Conservation (phyloP, 805 yeast species). For the Candida argentea region DNA sequence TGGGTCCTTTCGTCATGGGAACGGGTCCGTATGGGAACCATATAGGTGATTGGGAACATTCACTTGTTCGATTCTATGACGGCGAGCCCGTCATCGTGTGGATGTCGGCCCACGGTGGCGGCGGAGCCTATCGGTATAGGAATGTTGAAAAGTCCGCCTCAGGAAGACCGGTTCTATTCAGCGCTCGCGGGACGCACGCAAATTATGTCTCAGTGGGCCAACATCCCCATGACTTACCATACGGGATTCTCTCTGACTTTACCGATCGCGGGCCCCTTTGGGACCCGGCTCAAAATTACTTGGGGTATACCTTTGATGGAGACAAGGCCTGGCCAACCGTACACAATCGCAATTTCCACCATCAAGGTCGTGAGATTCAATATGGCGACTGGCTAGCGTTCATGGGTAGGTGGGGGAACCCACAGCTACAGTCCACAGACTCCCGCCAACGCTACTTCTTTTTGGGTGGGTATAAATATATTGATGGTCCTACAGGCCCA, state of each 20-base stretch:
- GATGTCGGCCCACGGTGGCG: slow-evolving; percentile 99
- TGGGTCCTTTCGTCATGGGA: slow-evolving; percentile 97
- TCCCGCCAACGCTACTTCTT: slow-evolving; percentile 80
- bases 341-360: slow-evolving; percentile 31
- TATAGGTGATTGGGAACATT: slow-evolving; percentile 97
- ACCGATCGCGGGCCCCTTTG: slow-evolving; percentile 93
- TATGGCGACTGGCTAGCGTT: slow-evolving; percentile 74
- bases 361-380: slow-evolving; percentile 39
- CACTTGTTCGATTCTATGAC: slow-evolving; percentile 70
- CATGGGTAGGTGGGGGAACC: slow-evolving; percentile 88
- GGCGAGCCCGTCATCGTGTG: slow-evolving; percentile 79
- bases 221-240: slow-evolving; percentile 92
- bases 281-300: slow-evolving; percentile 80
- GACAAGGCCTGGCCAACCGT: slow-evolving; percentile 31
- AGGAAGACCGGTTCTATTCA: slow-evolving; percentile 63
- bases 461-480: slow-evolving; percentile 75
- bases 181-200: slow-evolving; percentile 96
- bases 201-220: slow-evolving; percentile 95
- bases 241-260: slow-evolving; percentile 81
- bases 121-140: slow-evolving; percentile 75
- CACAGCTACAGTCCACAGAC: slow-evolving; percentile 52
- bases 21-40: slow-evolving; percentile 96
- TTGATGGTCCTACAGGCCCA: slow-evolving; percentile 93
- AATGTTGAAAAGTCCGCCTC: slow-evolving; percentile 53
- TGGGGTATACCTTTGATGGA: slow-evolving; percentile 77